Percentiles rank a stretch among this genome's conserved stretches.
Evolutionary conservation across 2,329 filamentous ascomycete genomes (phyloP).

Genomic region (Leptographium lundbergii): DNA sequence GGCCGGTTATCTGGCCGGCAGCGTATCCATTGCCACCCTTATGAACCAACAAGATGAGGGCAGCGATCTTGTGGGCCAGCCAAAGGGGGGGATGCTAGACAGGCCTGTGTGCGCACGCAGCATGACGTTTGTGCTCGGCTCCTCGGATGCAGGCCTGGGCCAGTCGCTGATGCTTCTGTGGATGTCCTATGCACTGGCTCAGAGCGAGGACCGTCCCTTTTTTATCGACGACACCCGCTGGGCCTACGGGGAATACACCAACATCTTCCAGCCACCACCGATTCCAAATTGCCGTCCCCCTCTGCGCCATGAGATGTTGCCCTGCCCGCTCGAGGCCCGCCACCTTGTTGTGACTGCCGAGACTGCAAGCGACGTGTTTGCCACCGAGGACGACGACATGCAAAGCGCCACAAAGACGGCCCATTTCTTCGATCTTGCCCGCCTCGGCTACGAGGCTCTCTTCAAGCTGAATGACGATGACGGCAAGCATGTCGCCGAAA

Average conservation of each 20-base stretch:
- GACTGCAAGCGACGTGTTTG: constrained; percentile 53
- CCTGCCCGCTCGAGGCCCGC: constrained; percentile 62
- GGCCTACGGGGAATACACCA: constrained; percentile 64
- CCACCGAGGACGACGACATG: constrained; percentile 25
- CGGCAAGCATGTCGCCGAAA: constrained; percentile 46
- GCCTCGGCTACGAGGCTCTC: constrained; percentile 58
- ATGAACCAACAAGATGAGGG: constrained; percentile 15
- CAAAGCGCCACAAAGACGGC: constrained; percentile 36
- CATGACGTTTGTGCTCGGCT: constrained; percentile 68
- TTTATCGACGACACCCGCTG: constrained; percentile 78
- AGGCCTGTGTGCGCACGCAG: constrained; percentile 52
- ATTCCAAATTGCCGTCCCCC: constrained; percentile 55
- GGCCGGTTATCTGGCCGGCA: constrained; percentile 44
- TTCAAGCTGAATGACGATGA: constrained; percentile 60
- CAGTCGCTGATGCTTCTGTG: constrained; percentile 67
- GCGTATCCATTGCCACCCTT: constrained; percentile 24
- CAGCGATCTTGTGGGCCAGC: constrained; percentile 33
- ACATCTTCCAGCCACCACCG: constrained; percentile 59
- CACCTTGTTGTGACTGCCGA: constrained; percentile 64
- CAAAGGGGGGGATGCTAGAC: constrained; percentile 25
- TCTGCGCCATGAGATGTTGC: constrained; percentile 61
- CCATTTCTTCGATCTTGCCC: constrained; percentile 52
- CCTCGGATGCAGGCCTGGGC: constrained; percentile 62
- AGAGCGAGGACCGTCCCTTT: constrained; percentile 61
- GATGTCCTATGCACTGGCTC: constrained; percentile 70